phyloP scores from a whole-genome alignment of 2,329 filamentous ascomycete genomes.

The Monilinia vaccinii-corymbosi region DNA sequence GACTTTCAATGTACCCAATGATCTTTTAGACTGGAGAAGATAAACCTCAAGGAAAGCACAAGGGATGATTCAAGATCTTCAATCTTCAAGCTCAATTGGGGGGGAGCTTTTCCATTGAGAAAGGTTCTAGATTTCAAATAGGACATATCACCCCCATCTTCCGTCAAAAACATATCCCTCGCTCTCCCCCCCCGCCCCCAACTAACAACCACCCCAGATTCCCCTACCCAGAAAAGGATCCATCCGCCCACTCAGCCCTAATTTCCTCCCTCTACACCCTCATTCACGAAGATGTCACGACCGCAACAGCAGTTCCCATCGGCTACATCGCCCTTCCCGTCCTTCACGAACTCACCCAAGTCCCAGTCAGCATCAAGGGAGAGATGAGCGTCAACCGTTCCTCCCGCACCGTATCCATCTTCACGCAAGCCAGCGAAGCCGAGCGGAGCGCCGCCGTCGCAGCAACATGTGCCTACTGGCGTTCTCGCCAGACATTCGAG shows the following conservation, averaged over 20 bases:
- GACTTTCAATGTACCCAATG: not conserved
- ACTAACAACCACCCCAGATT: slow-evolving; percentile 46
- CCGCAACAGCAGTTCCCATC: slow-evolving; percentile 44
- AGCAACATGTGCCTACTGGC: slow-evolving; percentile 57
- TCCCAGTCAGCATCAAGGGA: slow-evolving; percentile 43
- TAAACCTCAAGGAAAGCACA: too few species aligned
- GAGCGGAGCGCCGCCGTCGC: slow-evolving; percentile 51
- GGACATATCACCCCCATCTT: not conserved
- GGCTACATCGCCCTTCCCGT: slow-evolving; percentile 50
- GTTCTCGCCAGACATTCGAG: slow-evolving; percentile 60
- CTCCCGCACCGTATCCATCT: slow-evolving; percentile 54
- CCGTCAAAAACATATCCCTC: not conserved
- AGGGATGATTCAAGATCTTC: not conserved
- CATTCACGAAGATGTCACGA: slow-evolving; percentile 48
- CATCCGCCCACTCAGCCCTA: slow-evolving; percentile 44
- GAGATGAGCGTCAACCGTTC: slow-evolving; percentile 52
- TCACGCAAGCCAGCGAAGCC: slow-evolving; percentile 45
- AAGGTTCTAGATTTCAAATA: not conserved
- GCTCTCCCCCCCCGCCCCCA: not conserved
- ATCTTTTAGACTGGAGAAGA: not conserved
- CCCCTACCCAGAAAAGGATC: slow-evolving; percentile 59
- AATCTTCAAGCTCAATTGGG: too few species aligned
- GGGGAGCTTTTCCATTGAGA: not conserved
- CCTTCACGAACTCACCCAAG: slow-evolving; percentile 38
- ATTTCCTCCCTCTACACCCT: slow-evolving; percentile 58